Evolutionary conservation across 331 rosid species (phyloP).

Genomic region (Pyracantha coccinea): DNA sequence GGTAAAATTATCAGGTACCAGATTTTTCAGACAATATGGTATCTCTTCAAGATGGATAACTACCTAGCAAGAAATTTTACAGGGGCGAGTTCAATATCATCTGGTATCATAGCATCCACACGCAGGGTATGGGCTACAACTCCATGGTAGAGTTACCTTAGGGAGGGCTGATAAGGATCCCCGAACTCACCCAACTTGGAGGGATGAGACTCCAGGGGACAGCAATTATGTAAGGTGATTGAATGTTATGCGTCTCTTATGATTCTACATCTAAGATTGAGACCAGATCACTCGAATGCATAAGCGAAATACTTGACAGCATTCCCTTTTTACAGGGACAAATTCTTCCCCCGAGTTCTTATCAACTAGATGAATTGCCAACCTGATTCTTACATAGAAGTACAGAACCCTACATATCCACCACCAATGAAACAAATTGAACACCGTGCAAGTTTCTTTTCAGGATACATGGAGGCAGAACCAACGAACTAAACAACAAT

Average conservation of each 20-base stretch:
- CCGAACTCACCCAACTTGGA: no score
- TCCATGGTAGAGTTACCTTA: not conserved
- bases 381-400: not conserved
- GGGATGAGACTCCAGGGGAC: no score
- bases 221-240: no score
- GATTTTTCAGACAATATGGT: not conserved
- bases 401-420: not conserved
- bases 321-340: not conserved
- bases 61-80: not conserved
- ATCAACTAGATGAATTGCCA: not conserved
- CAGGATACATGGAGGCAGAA: no score
- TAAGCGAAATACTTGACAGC: not conserved
- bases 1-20: not conserved
- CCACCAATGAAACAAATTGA: not conserved
- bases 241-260: not conserved
- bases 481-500: no score
- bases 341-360: not conserved
- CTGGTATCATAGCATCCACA: not conserved
- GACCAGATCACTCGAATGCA: not conserved
- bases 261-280: not conserved
- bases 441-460: not conserved
- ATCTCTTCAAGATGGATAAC: not conserved
- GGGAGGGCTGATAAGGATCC: not conserved
- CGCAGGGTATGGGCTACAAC: not conserved
- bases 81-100: not conserved